Base-by-base conservation (phyloP, 2,329 filamentous ascomycete species). In the Talaromyces sp. region DNA sequence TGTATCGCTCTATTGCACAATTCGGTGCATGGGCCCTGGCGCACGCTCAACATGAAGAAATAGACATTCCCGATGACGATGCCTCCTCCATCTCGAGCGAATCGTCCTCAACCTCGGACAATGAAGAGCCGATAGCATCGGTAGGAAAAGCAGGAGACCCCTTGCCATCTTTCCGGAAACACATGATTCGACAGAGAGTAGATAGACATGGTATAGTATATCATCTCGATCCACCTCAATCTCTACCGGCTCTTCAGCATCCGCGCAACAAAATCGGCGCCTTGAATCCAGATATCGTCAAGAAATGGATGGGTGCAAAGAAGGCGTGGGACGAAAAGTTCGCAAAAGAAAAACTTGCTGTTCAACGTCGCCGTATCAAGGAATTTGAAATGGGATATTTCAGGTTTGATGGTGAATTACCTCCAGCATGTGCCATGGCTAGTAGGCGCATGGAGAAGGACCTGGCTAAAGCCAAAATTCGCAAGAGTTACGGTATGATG, bases 21-120 rank as follows among this genome's bases (percentile, higher is more conserved):
- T 98, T 99, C 73, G 90, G 93, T 2, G 92, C 93, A 0, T 98
- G 93, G 93, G 90, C 90, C 0, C 83, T 97, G 25, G 92, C 93
- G 0, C 84, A 89, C 69, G 92, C 93, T 0, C 93, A 97, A 73
- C 85, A 92, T 66, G 86, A 85, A 0, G 86, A 87, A 0, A 93
- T 97, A 63, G 90, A 95, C 19, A 94, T 96, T 41, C 77, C 90
- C 41, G 89, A 93, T 67, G 91, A 93, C 69, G 82, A 86, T 11
- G 86, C 93, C 58, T 94, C 91, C 0, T 79, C 92, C 33, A 90
- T 93, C 57, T 92, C 91, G 0, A 70, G 68, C 27, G 69, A 69
- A 2, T 73, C 74, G 3, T 56, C 61, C 13, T 62, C 64, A 6
- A 66, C 68, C 33, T 61, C 75, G 27, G 69, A 70, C 22, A 65